Evolutionary conservation across 148 eudicot species (phyloP), one percentile per base, ranked within the genome.

Genomic region (Simmondsia chinensis): DNA sequence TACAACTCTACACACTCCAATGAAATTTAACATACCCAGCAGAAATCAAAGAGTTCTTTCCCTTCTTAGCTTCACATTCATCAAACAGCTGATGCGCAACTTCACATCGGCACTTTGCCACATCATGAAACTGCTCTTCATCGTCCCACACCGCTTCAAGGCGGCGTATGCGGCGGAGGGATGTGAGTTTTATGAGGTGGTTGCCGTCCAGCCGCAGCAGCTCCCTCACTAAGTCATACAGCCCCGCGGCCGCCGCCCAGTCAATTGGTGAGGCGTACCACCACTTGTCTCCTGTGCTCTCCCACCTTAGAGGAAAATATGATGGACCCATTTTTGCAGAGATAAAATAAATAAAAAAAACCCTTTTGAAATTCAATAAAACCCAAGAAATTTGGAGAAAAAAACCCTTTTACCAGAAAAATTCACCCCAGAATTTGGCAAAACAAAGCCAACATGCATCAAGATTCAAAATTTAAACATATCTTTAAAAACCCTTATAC

Each of bases 211-310:
- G 57, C 10, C 81, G 85, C 20, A 93, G 74, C 14, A 93, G 94
- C 31, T 93, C 77, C 1, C 96, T 69, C 35, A 86, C 99, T 30
- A 93, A 61, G 26, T 86, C 96, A 56, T 63, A 93, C 61, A 82
- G 94, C 16, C 99, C 99, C 50, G 82, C 86, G 30, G 99, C 99
- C 4, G 99, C 94, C 4, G 99, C 99, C 73, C 72, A 93, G 41
- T 93, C 99, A 29, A 93, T 77, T 13, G 99, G 99, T 12, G 89
- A 72, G 28, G 94, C 99, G 48, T 79, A 93, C 99, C 99, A 93
- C 99, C 99, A 93, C 37, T 86, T 87, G 31, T 93, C 99, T 13
- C 99, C 94, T 8, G 99, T 86, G 71, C 99, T 93, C 65, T 93
- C 96, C 99, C 96, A 93, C 48, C 99, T 62, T 3, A 91, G 65